These are phyloP conservation scores for Candida lessepsii DNA, from an alignment of 805 yeast species.

Conservation along the genomic window DNA sequence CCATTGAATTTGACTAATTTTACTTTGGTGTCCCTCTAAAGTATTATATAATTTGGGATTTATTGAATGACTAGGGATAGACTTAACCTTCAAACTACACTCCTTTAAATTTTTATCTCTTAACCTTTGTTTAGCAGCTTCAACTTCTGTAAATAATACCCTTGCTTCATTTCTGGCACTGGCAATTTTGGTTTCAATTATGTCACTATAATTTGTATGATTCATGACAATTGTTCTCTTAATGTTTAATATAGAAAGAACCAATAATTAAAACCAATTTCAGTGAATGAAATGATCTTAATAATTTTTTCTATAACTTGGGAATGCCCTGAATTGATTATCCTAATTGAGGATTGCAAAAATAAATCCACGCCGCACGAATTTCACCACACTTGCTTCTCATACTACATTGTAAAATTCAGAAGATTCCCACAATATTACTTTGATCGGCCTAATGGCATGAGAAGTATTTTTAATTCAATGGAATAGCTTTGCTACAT, in stretches of 20 bases:
- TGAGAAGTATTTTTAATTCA: too few species aligned
- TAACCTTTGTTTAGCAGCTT: conserved; percentile 38
- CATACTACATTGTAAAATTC: too few species aligned
- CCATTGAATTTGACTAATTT: conserved; percentile 72
- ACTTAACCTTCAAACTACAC: conserved; percentile 33
- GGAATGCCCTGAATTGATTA: not conserved
- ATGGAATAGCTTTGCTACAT: too few species aligned
- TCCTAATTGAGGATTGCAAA: conserved; percentile 2
- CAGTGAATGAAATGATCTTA: too few species aligned
- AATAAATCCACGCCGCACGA: conserved; percentile 9
- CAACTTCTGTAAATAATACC: conserved; percentile 49
- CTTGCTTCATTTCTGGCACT: conserved; percentile 46
- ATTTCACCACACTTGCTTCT: conserved; percentile 8
- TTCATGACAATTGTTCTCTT: not conserved
- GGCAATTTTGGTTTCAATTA: conserved; percentile 14
- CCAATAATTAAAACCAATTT: too few species aligned
- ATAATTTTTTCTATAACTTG: not conserved
- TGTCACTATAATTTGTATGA: not conserved
- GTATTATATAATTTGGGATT: conserved; percentile 35
- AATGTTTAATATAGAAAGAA: too few species aligned
- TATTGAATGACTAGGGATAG: conserved; percentile 27
- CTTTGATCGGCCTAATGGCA: too few species aligned
- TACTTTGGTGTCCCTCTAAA: conserved; percentile 67
- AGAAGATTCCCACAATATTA: too few species aligned
- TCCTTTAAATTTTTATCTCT: conserved; percentile 47